phyloP scores from a whole-genome alignment of 2,329 filamentous ascomycete species.

The Fusarium sambucinum region DNA sequence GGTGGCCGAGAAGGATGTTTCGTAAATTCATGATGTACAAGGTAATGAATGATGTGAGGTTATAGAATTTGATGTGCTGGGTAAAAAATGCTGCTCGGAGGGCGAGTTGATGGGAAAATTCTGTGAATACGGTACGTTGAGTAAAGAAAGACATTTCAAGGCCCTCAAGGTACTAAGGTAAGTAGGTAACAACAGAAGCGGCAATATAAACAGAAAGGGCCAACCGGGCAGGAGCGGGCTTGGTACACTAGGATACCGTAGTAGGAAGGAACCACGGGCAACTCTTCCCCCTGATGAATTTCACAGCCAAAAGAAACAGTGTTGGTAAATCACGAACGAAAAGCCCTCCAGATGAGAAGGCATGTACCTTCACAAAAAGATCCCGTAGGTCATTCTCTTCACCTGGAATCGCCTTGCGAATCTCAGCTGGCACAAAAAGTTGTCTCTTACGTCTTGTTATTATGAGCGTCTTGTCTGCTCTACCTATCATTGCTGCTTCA shows the following conservation, averaged over 20 bases:
- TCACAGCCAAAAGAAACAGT: not conserved
- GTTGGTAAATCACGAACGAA: no score
- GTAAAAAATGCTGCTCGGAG: not conserved
- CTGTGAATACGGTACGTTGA: not conserved
- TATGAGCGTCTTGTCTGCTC: not conserved
- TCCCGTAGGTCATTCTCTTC: not conserved
- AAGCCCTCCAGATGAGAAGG: no score
- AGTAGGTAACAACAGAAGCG: no score
- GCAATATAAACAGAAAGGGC: not conserved
- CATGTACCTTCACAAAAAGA: no score
- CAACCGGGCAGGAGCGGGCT: no score
- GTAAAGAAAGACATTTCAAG: not conserved
- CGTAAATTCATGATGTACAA: conserved; percentile 5
- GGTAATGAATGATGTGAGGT: not conserved
- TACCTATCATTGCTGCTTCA: not conserved
- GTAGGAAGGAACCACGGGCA: not conserved
- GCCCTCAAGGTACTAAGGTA: not conserved
- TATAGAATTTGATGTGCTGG: not conserved
- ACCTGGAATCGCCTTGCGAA: not conserved
- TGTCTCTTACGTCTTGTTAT: not conserved
- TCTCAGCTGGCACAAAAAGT: no score
- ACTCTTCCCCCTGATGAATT: not conserved
- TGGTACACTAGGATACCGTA: not conserved
- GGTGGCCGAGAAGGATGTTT: not conserved
- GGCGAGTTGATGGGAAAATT: not conserved